Percentiles rank a stretch among this genome's conserved stretches.
Conservation (phyloP, 1,284 basidiomycete genomes). For the Ceratobasidium sp. region DNA sequence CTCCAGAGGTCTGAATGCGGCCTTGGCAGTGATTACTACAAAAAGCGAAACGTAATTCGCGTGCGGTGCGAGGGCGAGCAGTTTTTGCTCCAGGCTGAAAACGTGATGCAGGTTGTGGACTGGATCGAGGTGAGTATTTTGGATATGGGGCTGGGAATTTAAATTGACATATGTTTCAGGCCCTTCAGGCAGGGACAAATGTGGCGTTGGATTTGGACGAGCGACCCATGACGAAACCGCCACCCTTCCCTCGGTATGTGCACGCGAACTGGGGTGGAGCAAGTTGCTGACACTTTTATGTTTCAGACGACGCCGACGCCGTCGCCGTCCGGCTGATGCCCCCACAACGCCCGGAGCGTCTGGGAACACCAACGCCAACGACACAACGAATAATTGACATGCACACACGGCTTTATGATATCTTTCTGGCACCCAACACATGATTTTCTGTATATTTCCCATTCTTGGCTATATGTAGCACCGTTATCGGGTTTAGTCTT, state of each 20-base stretch:
- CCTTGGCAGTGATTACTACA: slow-evolving; percentile 93
- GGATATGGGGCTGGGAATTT: slow-evolving; percentile 43
- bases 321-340: slow-evolving; percentile 21
- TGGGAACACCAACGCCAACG: too few species aligned
- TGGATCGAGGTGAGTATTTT: slow-evolving; percentile 89
- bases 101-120: slow-evolving; percentile 86
- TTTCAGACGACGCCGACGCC: slow-evolving; percentile 32
- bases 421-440: too few species aligned
- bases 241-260: slow-evolving; percentile 77
- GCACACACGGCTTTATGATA: slow-evolving; percentile 26
- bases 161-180: slow-evolving; percentile 59
- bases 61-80: slow-evolving; percentile 95
- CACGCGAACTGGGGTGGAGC: background rate
- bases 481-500: background rate
- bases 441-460: too few species aligned
- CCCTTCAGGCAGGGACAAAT: slow-evolving; percentile 93
- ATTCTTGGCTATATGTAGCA: slow-evolving; percentile 1
- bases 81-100: slow-evolving; percentile 91
- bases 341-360: background rate
- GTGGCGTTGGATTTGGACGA: slow-evolving; percentile 91
- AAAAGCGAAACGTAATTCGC: slow-evolving; percentile 95
- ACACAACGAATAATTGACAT: slow-evolving; percentile 21
- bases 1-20: slow-evolving; percentile 93
- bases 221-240: slow-evolving; percentile 87
- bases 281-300: background rate